Conservation (phyloP, 2,329 filamentous ascomycete genomes). For the Alternaria burnsii region DNA sequence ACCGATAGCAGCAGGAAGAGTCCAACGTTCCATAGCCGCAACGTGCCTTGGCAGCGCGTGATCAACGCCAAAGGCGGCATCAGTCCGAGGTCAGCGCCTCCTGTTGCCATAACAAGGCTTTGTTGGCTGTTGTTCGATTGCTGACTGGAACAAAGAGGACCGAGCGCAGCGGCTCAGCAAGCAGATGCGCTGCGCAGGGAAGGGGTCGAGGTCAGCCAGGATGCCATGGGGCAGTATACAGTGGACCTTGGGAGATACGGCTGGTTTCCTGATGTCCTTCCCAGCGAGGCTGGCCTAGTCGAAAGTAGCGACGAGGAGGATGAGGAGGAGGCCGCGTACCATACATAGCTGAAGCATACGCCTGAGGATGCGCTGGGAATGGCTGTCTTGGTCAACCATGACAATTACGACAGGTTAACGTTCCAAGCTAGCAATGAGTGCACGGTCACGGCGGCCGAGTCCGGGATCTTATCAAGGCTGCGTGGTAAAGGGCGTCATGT, state of each 20-base stretch:
- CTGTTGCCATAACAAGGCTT: slow-evolving; percentile 18
- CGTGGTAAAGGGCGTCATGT: slow-evolving; percentile 29
- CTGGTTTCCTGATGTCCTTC: slow-evolving; percentile 62
- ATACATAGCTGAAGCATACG: slow-evolving; percentile 41
- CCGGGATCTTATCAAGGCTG: slow-evolving; percentile 39
- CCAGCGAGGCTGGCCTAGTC: slow-evolving; percentile 55
- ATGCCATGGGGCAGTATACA: slow-evolving; percentile 57
- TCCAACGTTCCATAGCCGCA: slow-evolving; percentile 72
- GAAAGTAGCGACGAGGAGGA: slow-evolving; percentile 47
- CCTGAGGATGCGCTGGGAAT: slow-evolving; percentile 5
- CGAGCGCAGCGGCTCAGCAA: slow-evolving; percentile 57
- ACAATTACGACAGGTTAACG: slow-evolving; percentile 15
- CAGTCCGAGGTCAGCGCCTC: slow-evolving; percentile 73
- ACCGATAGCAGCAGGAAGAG: slow-evolving; percentile 52
- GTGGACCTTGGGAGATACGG: slow-evolving; percentile 58
- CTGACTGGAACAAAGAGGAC: slow-evolving; percentile 50
- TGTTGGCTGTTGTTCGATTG: slow-evolving; percentile 21
- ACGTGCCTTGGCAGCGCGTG: slow-evolving; percentile 94
- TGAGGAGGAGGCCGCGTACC: slow-evolving; percentile 44
- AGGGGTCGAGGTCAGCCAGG: slow-evolving; percentile 57
- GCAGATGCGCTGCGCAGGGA: slow-evolving; percentile 57
- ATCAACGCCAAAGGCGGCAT: slow-evolving; percentile 88
- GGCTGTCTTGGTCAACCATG: slow-evolving; percentile 11
- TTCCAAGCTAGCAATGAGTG: slow-evolving; percentile 23
- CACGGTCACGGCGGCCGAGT: slow-evolving; percentile 34